These are phyloP conservation scores for Casuarina equisetifolia DNA, from an alignment of 306 rosid genomes.

Conservation along the genomic window DNA sequence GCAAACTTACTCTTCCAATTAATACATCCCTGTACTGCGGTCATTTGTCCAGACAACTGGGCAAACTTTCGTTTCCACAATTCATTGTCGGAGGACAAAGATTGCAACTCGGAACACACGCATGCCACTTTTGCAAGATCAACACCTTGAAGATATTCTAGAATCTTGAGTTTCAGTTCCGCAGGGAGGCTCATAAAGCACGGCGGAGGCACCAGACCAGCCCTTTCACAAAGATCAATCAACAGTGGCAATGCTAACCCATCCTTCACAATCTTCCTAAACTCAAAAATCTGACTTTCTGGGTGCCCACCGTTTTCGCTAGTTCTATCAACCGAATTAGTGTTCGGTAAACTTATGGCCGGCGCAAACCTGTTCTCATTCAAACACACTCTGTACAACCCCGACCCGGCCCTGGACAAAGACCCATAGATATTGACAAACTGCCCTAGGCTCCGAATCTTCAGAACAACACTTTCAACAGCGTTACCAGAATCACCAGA, in stretches of 20 bases:
- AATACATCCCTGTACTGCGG: neutral
- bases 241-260: slow-evolving; percentile 67
- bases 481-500: slow-evolving; percentile 9
- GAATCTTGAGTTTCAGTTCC: slow-evolving; percentile 64
- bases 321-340: slow-evolving; percentile 21
- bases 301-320: slow-evolving; percentile 10
- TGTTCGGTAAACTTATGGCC: slow-evolving; percentile 33
- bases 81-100: slow-evolving; percentile 42
- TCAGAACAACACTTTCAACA: slow-evolving; percentile 42
- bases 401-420: slow-evolving; percentile 41
- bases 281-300: slow-evolving; percentile 45
- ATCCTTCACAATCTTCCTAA: slow-evolving; percentile 82
- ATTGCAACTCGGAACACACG: slow-evolving; percentile 49
- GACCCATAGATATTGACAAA: slow-evolving; percentile 64
- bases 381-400: slow-evolving; percentile 42
- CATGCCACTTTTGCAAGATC: slow-evolving; percentile 59
- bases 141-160: slow-evolving; percentile 57
- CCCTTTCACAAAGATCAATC: slow-evolving; percentile 68
- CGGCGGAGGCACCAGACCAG: slow-evolving; percentile 61
- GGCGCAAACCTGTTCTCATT: slow-evolving; percentile 44
- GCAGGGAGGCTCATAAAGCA: slow-evolving; percentile 65
- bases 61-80: slow-evolving; percentile 65
- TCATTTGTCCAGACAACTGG: slow-evolving; percentile 39
- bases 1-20: slow-evolving; percentile 48
- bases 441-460: slow-evolving; percentile 42